Conservation (phyloP, 2,329 filamentous ascomycete genomes). For the Didymosphaeria variabile region DNA sequence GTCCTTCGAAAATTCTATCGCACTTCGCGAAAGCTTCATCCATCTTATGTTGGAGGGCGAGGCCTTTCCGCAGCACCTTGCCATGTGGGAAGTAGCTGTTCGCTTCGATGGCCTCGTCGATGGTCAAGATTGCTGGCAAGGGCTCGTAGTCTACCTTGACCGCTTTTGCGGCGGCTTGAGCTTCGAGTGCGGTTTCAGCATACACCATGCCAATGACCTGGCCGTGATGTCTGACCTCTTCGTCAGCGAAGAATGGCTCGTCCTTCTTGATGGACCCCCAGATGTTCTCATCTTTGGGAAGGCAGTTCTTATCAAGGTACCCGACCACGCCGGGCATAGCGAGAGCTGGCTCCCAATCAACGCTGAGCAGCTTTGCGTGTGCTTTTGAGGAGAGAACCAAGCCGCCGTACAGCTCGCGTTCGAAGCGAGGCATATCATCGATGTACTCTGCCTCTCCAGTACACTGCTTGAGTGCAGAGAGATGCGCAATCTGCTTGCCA, state of each 20-base stretch:
- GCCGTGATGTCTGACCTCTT: slow-evolving; percentile 83
- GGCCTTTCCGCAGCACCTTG: slow-evolving; percentile 81
- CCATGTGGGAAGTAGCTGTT: slow-evolving; percentile 86
- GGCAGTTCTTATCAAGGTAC: slow-evolving; percentile 81
- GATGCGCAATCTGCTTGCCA: slow-evolving; percentile 83
- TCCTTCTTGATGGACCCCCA: slow-evolving; percentile 86
- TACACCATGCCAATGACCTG: slow-evolving; percentile 91
- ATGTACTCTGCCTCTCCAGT: slow-evolving; percentile 95
- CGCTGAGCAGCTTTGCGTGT: slow-evolving; percentile 82
- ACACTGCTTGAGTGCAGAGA: slow-evolving; percentile 89
- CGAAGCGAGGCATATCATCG: slow-evolving; percentile 85
- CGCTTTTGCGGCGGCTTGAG: slow-evolving; percentile 80
- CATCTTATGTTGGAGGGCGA: slow-evolving; percentile 57
- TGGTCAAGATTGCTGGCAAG: slow-evolving; percentile 84
- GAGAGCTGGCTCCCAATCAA: slow-evolving; percentile 78
- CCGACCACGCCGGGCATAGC: slow-evolving; percentile 87
- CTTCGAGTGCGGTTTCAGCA: slow-evolving; percentile 77
- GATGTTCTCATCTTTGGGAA: slow-evolving; percentile 83
- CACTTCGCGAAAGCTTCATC: slow-evolving; percentile 78
- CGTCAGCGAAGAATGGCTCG: slow-evolving; percentile 89
- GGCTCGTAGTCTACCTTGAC: slow-evolving; percentile 91
- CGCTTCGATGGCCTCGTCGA: slow-evolving; percentile 90
- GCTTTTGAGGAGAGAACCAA: slow-evolving; percentile 87
- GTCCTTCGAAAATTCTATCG: slow-evolving; percentile 85
- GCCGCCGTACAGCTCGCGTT: slow-evolving; percentile 87